Base-by-base conservation (phyloP, 2,329 filamentous ascomycete genomes). In the Fusarium beomiforme region DNA sequence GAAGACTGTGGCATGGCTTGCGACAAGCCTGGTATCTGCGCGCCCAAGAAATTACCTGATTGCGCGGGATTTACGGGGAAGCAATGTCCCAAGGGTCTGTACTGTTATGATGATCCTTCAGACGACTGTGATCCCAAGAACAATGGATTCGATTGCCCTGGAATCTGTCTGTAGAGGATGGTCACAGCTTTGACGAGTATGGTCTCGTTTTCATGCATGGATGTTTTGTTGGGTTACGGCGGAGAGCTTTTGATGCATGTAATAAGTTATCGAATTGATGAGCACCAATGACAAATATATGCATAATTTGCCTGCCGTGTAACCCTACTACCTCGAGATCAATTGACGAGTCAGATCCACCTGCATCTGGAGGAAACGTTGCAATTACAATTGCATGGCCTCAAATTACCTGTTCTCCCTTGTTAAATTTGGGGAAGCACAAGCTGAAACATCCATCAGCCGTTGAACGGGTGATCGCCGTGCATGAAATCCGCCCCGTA, bases 1-100 rank as follows among this genome's bases (percentile, higher is more conserved):
- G 44, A 21, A 7, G 39, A 54, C 9, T 82, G 80, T 43, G 80
- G 80, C 11, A 69, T 80, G 75, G 77, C 80, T 6, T 82, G 80
- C 57, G 80, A 82, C 43, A 55, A 23, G 10, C 77, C 77, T 1
- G 80, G 80, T 3, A 81, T 82, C 26, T 82, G 78, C 46, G 68
- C 79, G 3, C 76, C 77, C 29, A 68, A 63, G 26, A 67, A 67
- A 9, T 58, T 57, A 3, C 56, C 47, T 2, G 41, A 33, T 1
- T 81, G 80, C 24, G 70, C 69, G 5, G 80, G 80, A 1, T 64
- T 81, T 13, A 12, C 19, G 1, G 79, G 76, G 1, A 29, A 49
- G 2, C 2, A 19, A n/a, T 81, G 80, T 43, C 77, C 78, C 1
- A 66, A 65, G 43, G 74, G 77, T 0, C 34, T 73, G n/a, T 68